Base-by-base conservation (phyloP, 768 basidiomycete species). In the Termitomyces sp. region DNA sequence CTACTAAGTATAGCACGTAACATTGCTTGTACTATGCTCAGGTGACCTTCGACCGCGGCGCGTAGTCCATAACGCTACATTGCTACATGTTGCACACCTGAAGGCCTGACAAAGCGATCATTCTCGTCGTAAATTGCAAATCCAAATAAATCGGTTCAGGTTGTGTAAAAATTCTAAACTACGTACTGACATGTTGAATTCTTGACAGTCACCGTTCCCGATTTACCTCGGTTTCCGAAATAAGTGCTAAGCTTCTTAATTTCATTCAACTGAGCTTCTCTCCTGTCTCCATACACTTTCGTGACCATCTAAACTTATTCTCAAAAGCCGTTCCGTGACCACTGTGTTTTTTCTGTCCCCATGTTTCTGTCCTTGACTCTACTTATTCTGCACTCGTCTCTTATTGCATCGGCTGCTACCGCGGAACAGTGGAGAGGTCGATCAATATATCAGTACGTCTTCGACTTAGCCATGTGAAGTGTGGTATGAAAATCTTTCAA, bases 351-450 rank as follows among this genome's bases (percentile, higher is more conserved):
- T 64, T 61, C 45, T 52, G 68, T 57, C 62, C 60, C 64, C 49
- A 69, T 70, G 58, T 56, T 56, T 51, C 54, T 71, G 61, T 65
- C 68, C 61, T 58, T 68, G 62, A 58, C 59, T 68, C 48, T 67
- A 60, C 31, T 60, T 61, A 58, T 60, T 65, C 65, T 57, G 36
- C 57, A 26, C 57, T 26, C 62, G 58, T 58, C 69, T 41, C 62
- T 64, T 47, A 66, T 73, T 49, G 76, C 71, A 12, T 72, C 72
- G 54, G 82, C 85, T 20, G 87, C 87, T 4, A 84, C 85, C 49
- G 81, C 87, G 34, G 86, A 87, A 53, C 77, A 89, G 66, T 91
- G 88, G 90, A 77, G 87, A 61, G 77, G 81, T 41, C 84, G 87
- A 48, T 88, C 89, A 22, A 88, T 92, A 61, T 93, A 93, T 73